phyloP scores from a whole-genome alignment of 805 yeast species.

The Saccharomycopsis javanensis region DNA sequence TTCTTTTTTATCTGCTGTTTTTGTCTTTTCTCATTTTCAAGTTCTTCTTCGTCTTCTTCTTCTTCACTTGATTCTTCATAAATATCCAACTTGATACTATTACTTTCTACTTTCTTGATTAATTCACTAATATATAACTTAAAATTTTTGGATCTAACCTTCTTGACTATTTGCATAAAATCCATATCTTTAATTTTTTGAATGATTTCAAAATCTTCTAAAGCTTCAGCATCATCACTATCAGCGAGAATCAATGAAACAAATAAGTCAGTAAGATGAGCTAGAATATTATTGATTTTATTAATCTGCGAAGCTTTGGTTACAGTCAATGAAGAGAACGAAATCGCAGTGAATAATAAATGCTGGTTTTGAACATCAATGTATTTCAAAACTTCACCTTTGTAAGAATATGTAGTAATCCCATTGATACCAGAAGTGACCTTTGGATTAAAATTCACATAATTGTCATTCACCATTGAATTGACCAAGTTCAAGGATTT shows the following conservation, averaged over 20 bases:
- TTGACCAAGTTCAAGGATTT: constrained; percentile 10
- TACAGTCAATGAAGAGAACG: constrained; percentile 6
- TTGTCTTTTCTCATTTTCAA: neutral
- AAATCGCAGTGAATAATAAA: constrained; percentile 4
- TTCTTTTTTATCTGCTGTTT: neutral
- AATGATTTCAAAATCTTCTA: constrained; percentile 34
- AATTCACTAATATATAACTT: constrained; percentile 20
- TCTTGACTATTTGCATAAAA: constrained; percentile 12
- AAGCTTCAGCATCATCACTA: constrained; percentile 33
- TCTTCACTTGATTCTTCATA: constrained; percentile 20
- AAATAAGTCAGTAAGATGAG: constrained; percentile 13
- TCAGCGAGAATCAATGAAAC: constrained; percentile 32
- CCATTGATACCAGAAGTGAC: neutral
- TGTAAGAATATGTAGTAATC: constrained; percentile 9
- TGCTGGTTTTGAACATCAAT: constrained; percentile 8
- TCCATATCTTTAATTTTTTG: constrained; percentile 42
- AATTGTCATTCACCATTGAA: constrained; percentile 10
- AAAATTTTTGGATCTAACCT: constrained; percentile 19
- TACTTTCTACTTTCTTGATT: constrained; percentile 21
- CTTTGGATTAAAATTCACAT: constrained; percentile 5
- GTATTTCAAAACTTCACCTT: constrained; percentile 14
- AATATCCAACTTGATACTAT: constrained; percentile 13
- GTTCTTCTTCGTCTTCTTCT: constrained; percentile 14
- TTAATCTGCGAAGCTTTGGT: constrained; percentile 6
- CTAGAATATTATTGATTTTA: constrained; percentile 6